Conservation (phyloP, 2,329 filamentous ascomycete genomes). For the Ascochyta rabiei region DNA sequence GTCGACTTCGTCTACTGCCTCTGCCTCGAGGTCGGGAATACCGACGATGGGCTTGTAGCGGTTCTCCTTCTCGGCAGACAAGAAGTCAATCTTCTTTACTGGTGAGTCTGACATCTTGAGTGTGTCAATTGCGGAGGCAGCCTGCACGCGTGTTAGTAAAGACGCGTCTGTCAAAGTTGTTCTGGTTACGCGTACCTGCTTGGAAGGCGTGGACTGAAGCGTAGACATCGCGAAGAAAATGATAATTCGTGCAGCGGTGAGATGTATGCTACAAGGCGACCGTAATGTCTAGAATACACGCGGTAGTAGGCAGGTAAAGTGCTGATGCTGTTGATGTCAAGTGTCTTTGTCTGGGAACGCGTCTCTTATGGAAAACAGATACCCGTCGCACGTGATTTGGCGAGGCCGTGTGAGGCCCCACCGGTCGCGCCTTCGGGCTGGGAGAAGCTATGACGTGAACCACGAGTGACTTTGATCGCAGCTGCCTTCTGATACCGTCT, state of each 20-base stretch:
- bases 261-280: conserved; percentile 18
- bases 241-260: conserved; percentile 16
- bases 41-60: conserved; percentile 63
- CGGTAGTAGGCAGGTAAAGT: conserved; percentile 22
- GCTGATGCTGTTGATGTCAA: conserved; percentile 35
- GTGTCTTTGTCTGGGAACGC: conserved; percentile 23
- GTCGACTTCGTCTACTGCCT: conserved; percentile 37
- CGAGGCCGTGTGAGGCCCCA: conserved; percentile 15
- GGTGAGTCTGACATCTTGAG: conserved; percentile 90
- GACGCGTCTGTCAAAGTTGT: conserved; percentile 36
- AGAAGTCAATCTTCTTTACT: conserved; percentile 86
- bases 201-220: conserved; percentile 72
- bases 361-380: conserved; percentile 32
- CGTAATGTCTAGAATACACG: conserved; percentile 27
- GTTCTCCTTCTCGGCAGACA: conserved; percentile 80
- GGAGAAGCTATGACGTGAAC: conserved; percentile 40
- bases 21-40: conserved; percentile 53
- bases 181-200: conserved; percentile 64
- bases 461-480: conserved; percentile 16
- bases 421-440: conserved; percentile 21
- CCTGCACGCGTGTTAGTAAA: conserved; percentile 62
- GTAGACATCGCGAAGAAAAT: conserved; percentile 68
- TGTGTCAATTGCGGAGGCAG: conserved; percentile 82
- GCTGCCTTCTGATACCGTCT: conserved; percentile 3
- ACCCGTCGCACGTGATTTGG: conserved; percentile 32